phyloP scores from a whole-genome alignment of 2,329 filamentous ascomycete species.

The Trichophyton schoenleinii region DNA sequence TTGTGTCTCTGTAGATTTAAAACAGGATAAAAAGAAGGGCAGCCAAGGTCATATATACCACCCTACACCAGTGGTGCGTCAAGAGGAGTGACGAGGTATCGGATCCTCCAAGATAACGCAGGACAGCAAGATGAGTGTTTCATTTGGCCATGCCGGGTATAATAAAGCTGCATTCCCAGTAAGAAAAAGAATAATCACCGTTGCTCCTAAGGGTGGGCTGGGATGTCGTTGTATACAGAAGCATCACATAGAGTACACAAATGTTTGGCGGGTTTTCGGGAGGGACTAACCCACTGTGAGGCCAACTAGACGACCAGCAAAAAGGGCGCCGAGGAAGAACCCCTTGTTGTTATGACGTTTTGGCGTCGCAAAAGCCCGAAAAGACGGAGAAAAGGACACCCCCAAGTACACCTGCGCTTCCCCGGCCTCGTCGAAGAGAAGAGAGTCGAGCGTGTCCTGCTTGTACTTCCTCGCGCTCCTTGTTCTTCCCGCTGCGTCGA shows the following conservation, averaged over 20 bases:
- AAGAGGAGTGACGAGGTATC: background rate
- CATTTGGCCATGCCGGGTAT: slow-evolving; percentile 1
- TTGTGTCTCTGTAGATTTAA: background rate
- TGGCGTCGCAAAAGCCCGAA: background rate
- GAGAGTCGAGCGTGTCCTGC: too few relatives aligned
- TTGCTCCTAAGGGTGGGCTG: background rate
- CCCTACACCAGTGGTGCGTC: background rate
- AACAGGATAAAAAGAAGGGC: background rate
- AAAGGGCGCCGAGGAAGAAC: background rate
- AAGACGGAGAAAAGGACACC: background rate
- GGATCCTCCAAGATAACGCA: background rate
- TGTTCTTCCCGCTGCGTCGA: background rate
- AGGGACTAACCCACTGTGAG: slow-evolving; percentile 1
- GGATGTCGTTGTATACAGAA: background rate
- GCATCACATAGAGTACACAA: background rate
- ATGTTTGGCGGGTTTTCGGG: background rate
- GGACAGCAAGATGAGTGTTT: background rate
- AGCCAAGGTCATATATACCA: background rate
- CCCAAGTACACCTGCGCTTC: background rate
- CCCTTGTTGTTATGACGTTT: background rate
- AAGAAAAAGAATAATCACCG: background rate
- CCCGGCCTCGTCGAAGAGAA: background rate
- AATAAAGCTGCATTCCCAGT: background rate
- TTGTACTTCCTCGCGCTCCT: background rate
- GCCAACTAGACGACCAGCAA: background rate